Evolutionary conservation across 1,284 basidiomycete species (phyloP).

Genomic region (Irpex rosettiformis): DNA sequence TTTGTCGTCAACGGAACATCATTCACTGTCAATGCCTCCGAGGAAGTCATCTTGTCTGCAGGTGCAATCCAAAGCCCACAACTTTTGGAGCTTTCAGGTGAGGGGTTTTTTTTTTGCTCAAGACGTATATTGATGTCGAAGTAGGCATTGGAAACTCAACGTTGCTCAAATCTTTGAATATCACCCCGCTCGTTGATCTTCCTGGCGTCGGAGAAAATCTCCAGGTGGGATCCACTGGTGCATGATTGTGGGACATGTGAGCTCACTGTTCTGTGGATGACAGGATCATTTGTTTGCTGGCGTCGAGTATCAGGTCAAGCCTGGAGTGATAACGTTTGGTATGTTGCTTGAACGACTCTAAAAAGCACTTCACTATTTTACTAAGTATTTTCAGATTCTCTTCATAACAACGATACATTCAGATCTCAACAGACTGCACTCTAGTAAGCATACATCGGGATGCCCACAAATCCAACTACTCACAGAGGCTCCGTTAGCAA

Average conservation of each 20-base stretch:
- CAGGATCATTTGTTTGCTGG: constrained; percentile 5
- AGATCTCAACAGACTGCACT: constrained; percentile 2
- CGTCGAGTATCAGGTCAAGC: constrained; percentile 15
- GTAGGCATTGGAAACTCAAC: constrained; percentile 17
- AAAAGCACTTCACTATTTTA: background rate
- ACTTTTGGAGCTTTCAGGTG: constrained; percentile 25
- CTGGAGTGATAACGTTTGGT: constrained; percentile 13
- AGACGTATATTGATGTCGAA: background rate
- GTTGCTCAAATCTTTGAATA: constrained; percentile 11
- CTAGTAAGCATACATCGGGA: background rate
- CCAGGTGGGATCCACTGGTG: background rate
- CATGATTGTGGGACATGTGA: background rate
- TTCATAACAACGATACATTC: constrained; percentile 12
- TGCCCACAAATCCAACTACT: background rate
- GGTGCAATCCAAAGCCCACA: constrained; percentile 24
- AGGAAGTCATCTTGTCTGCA: constrained; percentile 19
- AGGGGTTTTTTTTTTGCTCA: background rate
- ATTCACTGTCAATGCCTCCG: constrained; percentile 5
- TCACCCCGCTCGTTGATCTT: constrained; percentile 7
- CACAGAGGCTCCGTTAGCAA: background rate
- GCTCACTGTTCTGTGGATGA: background rate
- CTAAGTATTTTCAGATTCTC: background rate
- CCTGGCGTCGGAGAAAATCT: constrained; percentile 10
- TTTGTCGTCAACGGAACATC: constrained; percentile 1
- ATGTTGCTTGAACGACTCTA: background rate